Evolutionary conservation across 228 moss, liverwort and hornwort genomes (phyloP).

Genomic region (Sphagnum magellanicum): DNA sequence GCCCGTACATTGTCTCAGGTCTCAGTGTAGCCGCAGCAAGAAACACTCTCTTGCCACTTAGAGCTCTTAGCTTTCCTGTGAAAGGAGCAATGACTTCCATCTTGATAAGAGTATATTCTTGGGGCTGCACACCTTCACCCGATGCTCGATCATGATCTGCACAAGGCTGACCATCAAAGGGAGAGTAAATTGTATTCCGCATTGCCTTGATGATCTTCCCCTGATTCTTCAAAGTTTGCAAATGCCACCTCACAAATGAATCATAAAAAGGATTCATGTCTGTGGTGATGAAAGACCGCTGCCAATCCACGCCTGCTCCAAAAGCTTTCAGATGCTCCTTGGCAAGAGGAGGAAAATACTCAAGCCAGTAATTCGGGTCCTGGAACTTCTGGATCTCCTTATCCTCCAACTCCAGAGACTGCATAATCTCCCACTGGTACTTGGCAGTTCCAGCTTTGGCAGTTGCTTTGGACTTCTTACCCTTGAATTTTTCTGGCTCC

Average conservation of each 20-base stretch:
- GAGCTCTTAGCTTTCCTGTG: conserved; percentile 61
- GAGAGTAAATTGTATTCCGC: conserved; percentile 83
- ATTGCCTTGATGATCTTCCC: conserved; percentile 87
- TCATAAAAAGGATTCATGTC: conserved; percentile 91
- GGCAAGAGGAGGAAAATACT: conserved; percentile 80
- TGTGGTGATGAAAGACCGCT: conserved; percentile 93
- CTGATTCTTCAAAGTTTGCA: conserved; percentile 56
- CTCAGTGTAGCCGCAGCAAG: conserved; percentile 93
- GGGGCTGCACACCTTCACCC: conserved; percentile 81
- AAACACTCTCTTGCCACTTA: conserved; percentile 71
- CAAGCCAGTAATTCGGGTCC: conserved; percentile 69
- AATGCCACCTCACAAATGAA: conserved; percentile 90
- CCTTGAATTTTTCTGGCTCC: conserved; percentile 84
- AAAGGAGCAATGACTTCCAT: conserved; percentile 85
- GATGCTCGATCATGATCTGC: conserved; percentile 96
- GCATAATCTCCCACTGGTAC: conserved; percentile 97
- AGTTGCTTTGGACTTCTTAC: conserved; percentile 86
- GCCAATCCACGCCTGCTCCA: conserved; percentile 85
- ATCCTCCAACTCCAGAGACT: conserved; percentile 71
- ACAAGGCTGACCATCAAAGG: conserved; percentile 91
- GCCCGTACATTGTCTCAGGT: conserved; percentile 99
- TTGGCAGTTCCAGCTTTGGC: conserved; percentile 65
- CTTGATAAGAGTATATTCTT: conserved; percentile 92
- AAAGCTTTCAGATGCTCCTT: conserved; percentile 73
- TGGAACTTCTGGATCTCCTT: conserved; percentile 66